Conservation (phyloP, 768 basidiomycete genomes). For the Butyriboletus loyo region DNA sequence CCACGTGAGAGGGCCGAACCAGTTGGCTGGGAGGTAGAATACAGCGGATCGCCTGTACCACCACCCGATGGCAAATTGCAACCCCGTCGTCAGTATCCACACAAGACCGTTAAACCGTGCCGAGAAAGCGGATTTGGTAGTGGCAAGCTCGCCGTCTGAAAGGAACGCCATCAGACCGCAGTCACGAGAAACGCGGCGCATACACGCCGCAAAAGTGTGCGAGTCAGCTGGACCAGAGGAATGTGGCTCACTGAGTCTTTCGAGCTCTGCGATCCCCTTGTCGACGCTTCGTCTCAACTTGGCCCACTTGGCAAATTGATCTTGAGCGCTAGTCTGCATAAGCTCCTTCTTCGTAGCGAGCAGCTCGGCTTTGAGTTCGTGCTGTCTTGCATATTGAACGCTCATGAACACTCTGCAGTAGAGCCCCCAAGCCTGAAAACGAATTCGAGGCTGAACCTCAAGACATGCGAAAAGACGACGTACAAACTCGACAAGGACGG, state of each 20-base stretch:
- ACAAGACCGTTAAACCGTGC: slow-evolving; percentile 68
- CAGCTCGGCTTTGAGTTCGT: slow-evolving; percentile 74
- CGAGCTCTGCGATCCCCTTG: slow-evolving; percentile 86
- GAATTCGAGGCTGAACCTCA: slow-evolving; percentile 1
- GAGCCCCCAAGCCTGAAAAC: slow-evolving; percentile 63
- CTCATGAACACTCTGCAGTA: slow-evolving; percentile 68
- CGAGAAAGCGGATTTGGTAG: slow-evolving; percentile 59
- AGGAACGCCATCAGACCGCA: not conserved
- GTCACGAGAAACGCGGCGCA: not conserved
- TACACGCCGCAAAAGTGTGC: not conserved
- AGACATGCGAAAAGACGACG: slow-evolving; percentile 31
- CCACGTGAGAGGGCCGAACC: slow-evolving; percentile 90
- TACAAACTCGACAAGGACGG: slow-evolving; percentile 78
- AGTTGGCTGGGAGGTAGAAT: slow-evolving; percentile 87
- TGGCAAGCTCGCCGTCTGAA: slow-evolving; percentile 64
- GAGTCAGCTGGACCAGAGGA: not conserved
- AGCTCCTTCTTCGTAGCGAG: slow-evolving; percentile 82
- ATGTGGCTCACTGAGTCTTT: slow-evolving; percentile 78
- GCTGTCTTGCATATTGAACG: slow-evolving; percentile 54
- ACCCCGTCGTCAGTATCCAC: slow-evolving; percentile 85
- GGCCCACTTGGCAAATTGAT: slow-evolving; percentile 99
- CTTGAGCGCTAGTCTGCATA: slow-evolving; percentile 87
- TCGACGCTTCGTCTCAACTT: slow-evolving; percentile 87
- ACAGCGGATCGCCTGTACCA: slow-evolving; percentile 89
- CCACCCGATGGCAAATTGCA: slow-evolving; percentile 83